Evolutionary conservation across 257 asterid genomes (phyloP).

Genomic region (Cordia subcordata): DNA sequence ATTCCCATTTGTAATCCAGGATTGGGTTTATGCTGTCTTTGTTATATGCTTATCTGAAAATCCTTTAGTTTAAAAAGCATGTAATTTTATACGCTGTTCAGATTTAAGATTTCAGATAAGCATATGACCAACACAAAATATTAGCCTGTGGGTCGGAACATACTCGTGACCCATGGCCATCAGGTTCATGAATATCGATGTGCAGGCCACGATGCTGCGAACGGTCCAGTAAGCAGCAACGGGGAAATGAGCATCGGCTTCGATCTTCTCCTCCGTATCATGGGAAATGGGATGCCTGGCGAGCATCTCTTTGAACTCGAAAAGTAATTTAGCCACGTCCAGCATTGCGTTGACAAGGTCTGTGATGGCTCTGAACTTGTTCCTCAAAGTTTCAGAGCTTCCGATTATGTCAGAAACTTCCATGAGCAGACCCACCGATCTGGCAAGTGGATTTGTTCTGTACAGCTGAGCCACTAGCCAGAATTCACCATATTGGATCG

Average conservation of each 20-base stretch:
- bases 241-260: conserved; percentile 27
- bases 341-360: conserved; percentile 18
- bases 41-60: no score
- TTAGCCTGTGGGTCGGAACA: no score
- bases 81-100: no score
- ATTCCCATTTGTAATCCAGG: no score
- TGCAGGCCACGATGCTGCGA: conserved; percentile 58
- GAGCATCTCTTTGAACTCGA: conserved; percentile 31
- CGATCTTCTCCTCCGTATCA: conserved; percentile 20
- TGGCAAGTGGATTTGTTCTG: conserved; percentile 30
- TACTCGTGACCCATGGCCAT: conserved; percentile 75
- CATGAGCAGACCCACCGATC: conserved; percentile 30
- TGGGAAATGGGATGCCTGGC: conserved; percentile 14
- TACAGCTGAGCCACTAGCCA: conserved; percentile 33
- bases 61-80: no score
- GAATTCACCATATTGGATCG: conserved; percentile 35
- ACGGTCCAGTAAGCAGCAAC: conserved; percentile 63
- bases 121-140: no score
- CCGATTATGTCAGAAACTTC: conserved; percentile 37
- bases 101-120: no score
- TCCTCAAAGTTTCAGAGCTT: conserved; percentile 18
- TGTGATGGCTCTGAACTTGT: conserved; percentile 11
- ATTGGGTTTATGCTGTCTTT: no score
- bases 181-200: conserved; percentile 54
- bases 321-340: conserved; percentile 20